Percentiles rank a stretch among this genome's conserved stretches.
Evolutionary conservation across 257 asterid species (phyloP).

Genomic region (Jasminum sambac): DNA sequence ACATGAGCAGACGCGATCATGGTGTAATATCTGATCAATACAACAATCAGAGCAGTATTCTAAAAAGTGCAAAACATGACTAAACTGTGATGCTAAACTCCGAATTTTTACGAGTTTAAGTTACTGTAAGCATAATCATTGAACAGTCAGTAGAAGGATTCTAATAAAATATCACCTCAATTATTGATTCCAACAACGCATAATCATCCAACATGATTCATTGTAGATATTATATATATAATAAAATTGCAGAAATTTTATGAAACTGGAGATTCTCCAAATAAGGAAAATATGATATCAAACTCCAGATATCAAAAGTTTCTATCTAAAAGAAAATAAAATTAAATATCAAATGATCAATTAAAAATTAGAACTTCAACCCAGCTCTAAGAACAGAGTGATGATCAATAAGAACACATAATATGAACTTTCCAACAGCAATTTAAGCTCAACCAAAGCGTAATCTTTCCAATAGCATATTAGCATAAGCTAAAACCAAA

Average conservation of each 20-base stretch:
- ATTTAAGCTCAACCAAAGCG: neutral
- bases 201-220: neutral
- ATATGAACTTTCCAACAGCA: neutral
- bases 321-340: neutral
- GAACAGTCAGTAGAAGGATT: too few relatives aligned
- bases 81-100: too few relatives aligned
- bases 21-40: neutral
- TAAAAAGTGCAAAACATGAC: too few relatives aligned
- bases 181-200: neutral
- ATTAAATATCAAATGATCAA: neutral
- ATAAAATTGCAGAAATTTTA: neutral
- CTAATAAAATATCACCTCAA: neutral
- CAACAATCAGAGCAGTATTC: too few relatives aligned
- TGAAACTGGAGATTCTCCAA: neutral
- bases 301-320: neutral
- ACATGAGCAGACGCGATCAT: neutral
- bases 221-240: neutral
- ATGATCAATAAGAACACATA: neutral
- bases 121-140: too few relatives aligned
- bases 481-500: conserved; percentile 6
- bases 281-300: neutral
- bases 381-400: neutral
- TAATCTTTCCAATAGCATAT: neutral
- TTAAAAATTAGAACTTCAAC: neutral
- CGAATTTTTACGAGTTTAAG: too few relatives aligned